These are phyloP conservation scores for Aureobasidium sp. DNA, from an alignment of 2,329 filamentous ascomycete species.

Conservation along the genomic window DNA sequence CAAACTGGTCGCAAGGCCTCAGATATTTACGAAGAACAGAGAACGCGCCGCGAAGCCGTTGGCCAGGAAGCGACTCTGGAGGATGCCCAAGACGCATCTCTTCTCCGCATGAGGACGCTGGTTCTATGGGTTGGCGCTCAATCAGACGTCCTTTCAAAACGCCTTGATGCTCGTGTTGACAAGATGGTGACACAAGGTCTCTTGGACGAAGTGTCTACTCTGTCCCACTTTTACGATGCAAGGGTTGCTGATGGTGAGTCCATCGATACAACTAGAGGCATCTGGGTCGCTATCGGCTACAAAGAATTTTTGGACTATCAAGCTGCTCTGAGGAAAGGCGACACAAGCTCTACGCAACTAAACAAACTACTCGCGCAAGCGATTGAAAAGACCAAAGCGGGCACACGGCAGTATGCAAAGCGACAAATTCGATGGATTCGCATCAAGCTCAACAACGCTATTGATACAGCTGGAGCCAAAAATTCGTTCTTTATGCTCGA, in stretches of 20 bases:
- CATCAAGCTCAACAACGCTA: constrained; percentile 66
- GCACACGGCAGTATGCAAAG: constrained; percentile 81
- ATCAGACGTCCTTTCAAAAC: constrained; percentile 56
- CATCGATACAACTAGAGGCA: constrained; percentile 71
- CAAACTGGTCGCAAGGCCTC: constrained; percentile 75
- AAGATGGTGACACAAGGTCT: constrained; percentile 69
- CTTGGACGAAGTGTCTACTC: constrained; percentile 52
- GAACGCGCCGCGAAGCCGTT: constrained; percentile 7
- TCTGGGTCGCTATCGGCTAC: constrained; percentile 96
- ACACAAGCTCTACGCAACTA: constrained; percentile 37
- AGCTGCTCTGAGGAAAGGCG: constrained; percentile 23
- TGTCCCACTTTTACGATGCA: constrained; percentile 38
- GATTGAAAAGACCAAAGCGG: constrained; percentile 70
- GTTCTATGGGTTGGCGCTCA: constrained; percentile 85
- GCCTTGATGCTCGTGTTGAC: constrained; percentile 72
- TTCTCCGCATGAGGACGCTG: constrained; percentile 48
- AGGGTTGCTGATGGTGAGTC: constrained; percentile 34
- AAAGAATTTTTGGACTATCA: constrained; percentile 81
- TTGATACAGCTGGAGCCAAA: constrained; percentile 49
- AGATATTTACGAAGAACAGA: constrained; percentile 77
- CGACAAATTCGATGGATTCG: constrained; percentile 83
- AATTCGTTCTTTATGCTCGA: constrained; percentile 71
- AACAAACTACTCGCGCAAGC: constrained; percentile 51
- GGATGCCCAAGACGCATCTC: not conserved
- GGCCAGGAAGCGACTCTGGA: not conserved